Conservation (phyloP, 495 filamentous ascomycete species). For the Xylaria venustula region DNA sequence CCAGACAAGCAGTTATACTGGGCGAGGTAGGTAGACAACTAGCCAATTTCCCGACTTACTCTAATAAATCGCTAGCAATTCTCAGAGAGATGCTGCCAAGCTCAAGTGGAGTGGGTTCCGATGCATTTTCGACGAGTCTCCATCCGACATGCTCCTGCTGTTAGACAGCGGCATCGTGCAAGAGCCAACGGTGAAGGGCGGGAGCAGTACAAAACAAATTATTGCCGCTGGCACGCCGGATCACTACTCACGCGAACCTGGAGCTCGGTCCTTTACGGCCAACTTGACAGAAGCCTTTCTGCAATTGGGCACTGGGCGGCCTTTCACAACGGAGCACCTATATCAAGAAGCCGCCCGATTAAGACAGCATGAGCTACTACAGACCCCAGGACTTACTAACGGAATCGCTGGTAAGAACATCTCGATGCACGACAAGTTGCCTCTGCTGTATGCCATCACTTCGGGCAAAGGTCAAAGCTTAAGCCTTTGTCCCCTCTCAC, state of each 20-base stretch:
- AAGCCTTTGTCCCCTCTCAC: conserved; percentile 42
- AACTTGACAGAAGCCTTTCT: conserved; percentile 46
- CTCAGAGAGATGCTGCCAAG: conserved; percentile 40
- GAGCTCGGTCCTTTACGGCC: conserved; percentile 51
- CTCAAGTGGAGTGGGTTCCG: conserved; percentile 50
- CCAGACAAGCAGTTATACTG: conserved; percentile 54
- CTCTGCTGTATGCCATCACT: conserved; percentile 49
- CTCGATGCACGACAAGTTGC: conserved; percentile 37
- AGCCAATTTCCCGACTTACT: conserved; percentile 9
- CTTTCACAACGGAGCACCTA: conserved; percentile 49
- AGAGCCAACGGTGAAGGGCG: conserved; percentile 41
- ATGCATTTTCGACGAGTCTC: conserved; percentile 50
- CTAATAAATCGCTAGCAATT: conserved; percentile 35
- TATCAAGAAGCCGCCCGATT: conserved; percentile 48
- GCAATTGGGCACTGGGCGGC: conserved; percentile 44
- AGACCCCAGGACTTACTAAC: conserved; percentile 40
- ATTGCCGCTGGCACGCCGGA: conserved; percentile 54
- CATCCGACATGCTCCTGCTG: conserved; percentile 49
- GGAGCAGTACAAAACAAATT: conserved; percentile 52
- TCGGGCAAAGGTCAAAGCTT: conserved; percentile 47
- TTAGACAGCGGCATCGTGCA: conserved; percentile 46
- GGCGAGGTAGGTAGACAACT: conserved; percentile 49
- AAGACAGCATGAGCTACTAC: conserved; percentile 40
- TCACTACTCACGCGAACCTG: conserved; percentile 40
- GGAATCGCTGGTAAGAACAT: conserved; percentile 36